These are phyloP conservation scores for Tricholoma furcatifolium DNA, from an alignment of 768 basidiomycete species.

Conservation along the genomic window DNA sequence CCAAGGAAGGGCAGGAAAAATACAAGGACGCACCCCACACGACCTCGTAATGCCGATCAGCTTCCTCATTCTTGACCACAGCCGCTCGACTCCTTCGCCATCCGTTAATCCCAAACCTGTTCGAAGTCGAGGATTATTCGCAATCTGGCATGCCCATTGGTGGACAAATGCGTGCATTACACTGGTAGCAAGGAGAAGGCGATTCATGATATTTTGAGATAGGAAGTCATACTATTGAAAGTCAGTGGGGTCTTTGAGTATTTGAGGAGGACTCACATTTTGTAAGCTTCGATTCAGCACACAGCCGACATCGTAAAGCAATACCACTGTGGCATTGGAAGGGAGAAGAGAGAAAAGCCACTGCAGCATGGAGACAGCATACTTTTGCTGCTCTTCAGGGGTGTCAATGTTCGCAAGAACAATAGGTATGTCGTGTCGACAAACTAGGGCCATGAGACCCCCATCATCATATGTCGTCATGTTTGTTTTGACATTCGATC, in stretches of 20 bases:
- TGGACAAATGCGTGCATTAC: slow-evolving; percentile 35
- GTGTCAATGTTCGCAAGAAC: slow-evolving; percentile 38
- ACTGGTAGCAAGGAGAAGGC: slow-evolving; percentile 28
- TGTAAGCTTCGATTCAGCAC: too few species aligned
- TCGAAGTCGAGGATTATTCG: slow-evolving; percentile 28
- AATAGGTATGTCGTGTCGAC: too few species aligned
- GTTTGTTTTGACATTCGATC: slow-evolving; percentile 19
- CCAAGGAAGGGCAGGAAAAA: background rate
- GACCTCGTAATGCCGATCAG: slow-evolving; percentile 32
- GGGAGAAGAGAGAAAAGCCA: slow-evolving; percentile 30
- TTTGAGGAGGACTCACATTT: background rate
- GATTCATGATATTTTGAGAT: slow-evolving; percentile 4
- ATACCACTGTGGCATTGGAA: slow-evolving; percentile 18
- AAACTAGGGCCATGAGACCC: too few species aligned
- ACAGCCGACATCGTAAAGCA: slow-evolving; percentile 33
- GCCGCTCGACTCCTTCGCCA: slow-evolving; percentile 32
- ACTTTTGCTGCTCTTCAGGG: slow-evolving; percentile 38
- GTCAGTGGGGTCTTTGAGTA: too few species aligned
- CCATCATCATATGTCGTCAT: too few species aligned
- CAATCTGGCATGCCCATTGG: slow-evolving; percentile 20
- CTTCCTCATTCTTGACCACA: slow-evolving; percentile 33
- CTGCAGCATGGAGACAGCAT: slow-evolving; percentile 31
- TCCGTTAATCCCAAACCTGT: slow-evolving; percentile 14
- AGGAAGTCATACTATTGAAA: slow-evolving; percentile 17
- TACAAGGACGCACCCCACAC: slow-evolving; percentile 24